A percentile compares a stretch with the other conserved stretches of the same genome.
Conservation (phyloP, 148 eudicot species). For the Vaccinium darrowii region DNA sequence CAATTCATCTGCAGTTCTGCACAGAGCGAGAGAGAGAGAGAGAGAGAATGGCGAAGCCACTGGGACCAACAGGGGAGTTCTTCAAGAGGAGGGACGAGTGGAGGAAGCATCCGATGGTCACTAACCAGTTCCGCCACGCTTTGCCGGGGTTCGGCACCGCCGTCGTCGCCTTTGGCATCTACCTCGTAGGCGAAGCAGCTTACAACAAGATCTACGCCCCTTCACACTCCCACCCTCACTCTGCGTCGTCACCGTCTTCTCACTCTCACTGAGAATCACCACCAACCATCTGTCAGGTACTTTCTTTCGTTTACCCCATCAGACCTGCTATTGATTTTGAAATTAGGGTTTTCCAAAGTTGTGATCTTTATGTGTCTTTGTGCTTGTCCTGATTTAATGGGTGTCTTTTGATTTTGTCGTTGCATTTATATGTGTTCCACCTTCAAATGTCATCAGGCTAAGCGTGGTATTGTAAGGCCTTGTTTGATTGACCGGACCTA, state of each 20-base stretch:
- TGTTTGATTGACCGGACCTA: background rate
- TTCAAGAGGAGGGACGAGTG: slow-evolving; percentile 44
- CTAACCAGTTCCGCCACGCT: slow-evolving; percentile 82
- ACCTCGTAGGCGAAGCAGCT: slow-evolving; percentile 19
- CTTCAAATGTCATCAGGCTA: too few relatives aligned
- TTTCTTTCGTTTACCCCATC: background rate
- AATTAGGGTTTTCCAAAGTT: background rate
- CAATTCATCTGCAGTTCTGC: background rate
- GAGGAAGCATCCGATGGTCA: slow-evolving; percentile 58
- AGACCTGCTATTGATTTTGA: background rate
- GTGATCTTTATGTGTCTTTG: background rate
- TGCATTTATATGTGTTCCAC: background rate
- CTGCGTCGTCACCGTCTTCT: slow-evolving; percentile 23
- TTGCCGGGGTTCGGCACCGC: slow-evolving; percentile 84
- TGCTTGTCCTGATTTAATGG: background rate
- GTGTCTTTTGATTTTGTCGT: background rate
- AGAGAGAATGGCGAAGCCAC: slow-evolving; percentile 45
- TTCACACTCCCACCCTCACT: slow-evolving; percentile 38
- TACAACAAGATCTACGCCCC: slow-evolving; percentile 20
- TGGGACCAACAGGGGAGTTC: slow-evolving; percentile 39
- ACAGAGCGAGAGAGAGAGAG: slow-evolving; percentile 14
- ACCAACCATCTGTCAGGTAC: background rate
- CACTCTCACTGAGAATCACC: slow-evolving; percentile 1
- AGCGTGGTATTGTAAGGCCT: background rate
- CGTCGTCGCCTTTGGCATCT: slow-evolving; percentile 64